A percentile compares a stretch with the other conserved stretches of the same genome.
phyloP scores from a whole-genome alignment of 2,329 filamentous ascomycete species.

The Cercospora beticola region DNA sequence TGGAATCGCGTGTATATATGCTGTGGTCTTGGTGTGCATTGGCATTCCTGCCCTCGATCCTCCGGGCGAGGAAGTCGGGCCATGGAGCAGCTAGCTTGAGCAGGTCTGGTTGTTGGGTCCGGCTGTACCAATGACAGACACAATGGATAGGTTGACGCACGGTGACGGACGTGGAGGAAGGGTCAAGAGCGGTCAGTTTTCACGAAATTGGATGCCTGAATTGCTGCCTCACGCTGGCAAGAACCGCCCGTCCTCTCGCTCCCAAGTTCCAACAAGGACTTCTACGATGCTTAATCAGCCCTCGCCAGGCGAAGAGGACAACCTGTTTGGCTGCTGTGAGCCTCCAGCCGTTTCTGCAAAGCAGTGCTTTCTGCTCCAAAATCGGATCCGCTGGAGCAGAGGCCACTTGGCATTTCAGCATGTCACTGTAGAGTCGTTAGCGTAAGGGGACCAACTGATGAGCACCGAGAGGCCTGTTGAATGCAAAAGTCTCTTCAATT shows the following conservation, averaged over 20 bases:
- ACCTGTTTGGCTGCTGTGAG: too few relatives aligned
- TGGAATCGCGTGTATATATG: background rate
- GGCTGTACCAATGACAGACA: background rate
- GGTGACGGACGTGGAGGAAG: background rate
- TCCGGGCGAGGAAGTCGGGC: background rate
- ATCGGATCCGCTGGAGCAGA: too few relatives aligned
- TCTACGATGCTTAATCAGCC: too few relatives aligned
- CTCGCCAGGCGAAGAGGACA: too few relatives aligned
- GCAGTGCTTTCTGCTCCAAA: too few relatives aligned
- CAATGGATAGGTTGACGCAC: background rate
- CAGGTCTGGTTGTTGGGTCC: background rate
- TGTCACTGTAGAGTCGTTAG: background rate
- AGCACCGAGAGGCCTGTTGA: background rate
- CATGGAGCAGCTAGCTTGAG: background rate
- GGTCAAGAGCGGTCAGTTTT: background rate
- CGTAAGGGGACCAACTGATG: background rate
- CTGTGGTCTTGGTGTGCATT: background rate
- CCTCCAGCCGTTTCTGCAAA: too few relatives aligned
- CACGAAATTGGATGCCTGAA: background rate
- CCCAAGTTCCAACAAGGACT: too few relatives aligned
- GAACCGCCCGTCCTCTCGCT: too few relatives aligned
- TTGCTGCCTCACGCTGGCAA: background rate
- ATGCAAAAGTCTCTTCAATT: slow-evolving; percentile 5
- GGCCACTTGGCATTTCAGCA: background rate
- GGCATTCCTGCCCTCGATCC: background rate